Conservation (phyloP, 192 early-diverging fungal genomes). For the Glomus cerebriforme region DNA sequence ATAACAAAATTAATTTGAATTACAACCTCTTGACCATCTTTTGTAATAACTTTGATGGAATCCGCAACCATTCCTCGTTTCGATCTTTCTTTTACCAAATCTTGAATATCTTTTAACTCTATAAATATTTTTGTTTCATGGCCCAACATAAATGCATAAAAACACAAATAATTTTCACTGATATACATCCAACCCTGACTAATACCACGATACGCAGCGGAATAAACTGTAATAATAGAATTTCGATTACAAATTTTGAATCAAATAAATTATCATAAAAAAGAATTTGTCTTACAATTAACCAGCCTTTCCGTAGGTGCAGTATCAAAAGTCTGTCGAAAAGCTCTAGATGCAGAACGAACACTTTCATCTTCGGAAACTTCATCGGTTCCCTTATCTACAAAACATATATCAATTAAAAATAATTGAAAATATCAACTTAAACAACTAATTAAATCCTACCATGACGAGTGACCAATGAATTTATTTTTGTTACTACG, state of each 20-base stretch:
- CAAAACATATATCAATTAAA: neutral
- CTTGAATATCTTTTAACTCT: constrained; percentile 90
- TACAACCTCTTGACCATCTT: constrained; percentile 72
- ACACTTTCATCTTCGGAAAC: constrained; percentile 84
- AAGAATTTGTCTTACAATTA: constrained; percentile 64
- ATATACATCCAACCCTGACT: constrained; percentile 99
- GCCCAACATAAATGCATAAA: constrained; percentile 93
- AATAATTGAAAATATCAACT: constrained; percentile 6
- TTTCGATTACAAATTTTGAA: neutral
- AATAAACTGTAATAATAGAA: constrained; percentile 65
- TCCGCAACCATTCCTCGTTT: constrained; percentile 91
- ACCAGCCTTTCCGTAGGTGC: constrained; percentile 83
- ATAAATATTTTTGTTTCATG: constrained; percentile 90
- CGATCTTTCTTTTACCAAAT: constrained; percentile 83
- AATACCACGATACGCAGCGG: constrained; percentile 81
- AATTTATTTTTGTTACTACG: constrained; percentile 88
- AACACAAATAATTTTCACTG: constrained; percentile 89
- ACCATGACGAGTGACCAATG: constrained; percentile 80
- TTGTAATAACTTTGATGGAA: constrained; percentile 81
- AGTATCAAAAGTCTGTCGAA: constrained; percentile 86
- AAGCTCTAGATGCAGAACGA: constrained; percentile 82
- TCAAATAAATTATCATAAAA: neutral
- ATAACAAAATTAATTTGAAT: neutral
- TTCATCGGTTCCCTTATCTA: constrained; percentile 78
- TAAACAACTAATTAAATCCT: constrained; percentile 28